A percentile compares a stretch with the other conserved stretches of the same genome.
These are phyloP conservation scores for Phylloporus gajari DNA, from an alignment of 1,284 basidiomycete species.

Conservation along the genomic window DNA sequence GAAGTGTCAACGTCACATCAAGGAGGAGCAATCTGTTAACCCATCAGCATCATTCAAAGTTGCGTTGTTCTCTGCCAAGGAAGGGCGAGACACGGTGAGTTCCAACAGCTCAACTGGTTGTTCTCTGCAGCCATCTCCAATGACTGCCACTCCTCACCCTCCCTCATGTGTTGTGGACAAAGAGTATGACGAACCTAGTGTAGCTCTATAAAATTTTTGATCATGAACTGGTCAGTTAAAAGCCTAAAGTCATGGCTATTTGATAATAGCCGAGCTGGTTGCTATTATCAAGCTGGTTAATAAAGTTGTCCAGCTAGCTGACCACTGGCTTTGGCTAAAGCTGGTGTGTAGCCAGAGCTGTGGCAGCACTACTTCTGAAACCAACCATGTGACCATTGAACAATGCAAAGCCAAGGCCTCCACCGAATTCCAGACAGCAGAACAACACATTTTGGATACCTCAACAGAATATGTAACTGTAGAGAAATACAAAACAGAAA, in stretches of 20 bases:
- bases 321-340: too few relatives aligned
- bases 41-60: slow-evolving; percentile 51
- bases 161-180: slow-evolving; percentile 79
- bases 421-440: slow-evolving; percentile 61
- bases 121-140: slow-evolving; percentile 76
- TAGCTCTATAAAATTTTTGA: slow-evolving; percentile 29
- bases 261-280: too few relatives aligned
- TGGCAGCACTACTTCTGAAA: slow-evolving; percentile 48
- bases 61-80: slow-evolving; percentile 50
- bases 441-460: slow-evolving; percentile 46
- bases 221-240: too few relatives aligned
- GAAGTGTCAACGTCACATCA: slow-evolving; percentile 47
- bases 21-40: slow-evolving; percentile 48
- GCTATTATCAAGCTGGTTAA: too few relatives aligned
- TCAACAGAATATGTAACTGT: slow-evolving; percentile 60
- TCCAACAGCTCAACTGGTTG: slow-evolving; percentile 69
- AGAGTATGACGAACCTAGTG: slow-evolving; percentile 75
- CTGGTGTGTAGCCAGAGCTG: too few relatives aligned
- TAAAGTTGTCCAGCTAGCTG: too few relatives aligned
- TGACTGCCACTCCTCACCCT: slow-evolving; percentile 62
- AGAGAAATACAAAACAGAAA: slow-evolving; percentile 60
- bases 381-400: slow-evolving; percentile 64
- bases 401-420: slow-evolving; percentile 54
- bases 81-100: slow-evolving; percentile 66
- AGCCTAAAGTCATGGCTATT: too few relatives aligned